These are phyloP conservation scores for Conticribra weissflogii DNA, from an alignment of 108 stramenopile species.

Conservation along the genomic window DNA sequence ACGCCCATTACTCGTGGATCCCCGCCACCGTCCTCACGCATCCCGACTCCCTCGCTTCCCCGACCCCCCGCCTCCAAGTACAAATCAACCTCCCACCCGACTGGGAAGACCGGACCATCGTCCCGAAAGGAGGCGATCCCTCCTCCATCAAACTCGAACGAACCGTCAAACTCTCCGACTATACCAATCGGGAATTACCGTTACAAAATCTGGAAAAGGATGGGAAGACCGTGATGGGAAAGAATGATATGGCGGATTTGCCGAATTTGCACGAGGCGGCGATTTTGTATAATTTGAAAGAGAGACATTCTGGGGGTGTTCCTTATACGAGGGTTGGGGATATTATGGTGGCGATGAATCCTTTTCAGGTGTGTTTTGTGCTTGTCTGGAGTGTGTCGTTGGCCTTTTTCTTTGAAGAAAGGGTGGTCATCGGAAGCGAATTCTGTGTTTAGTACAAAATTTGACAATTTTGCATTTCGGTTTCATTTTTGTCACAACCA, in stretches of 20 bases:
- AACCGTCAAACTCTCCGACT: constrained; percentile 58
- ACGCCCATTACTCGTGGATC: constrained; percentile 73
- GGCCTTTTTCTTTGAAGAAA: not conserved
- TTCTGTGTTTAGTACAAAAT: too few relatives aligned
- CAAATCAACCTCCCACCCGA: too few relatives aligned
- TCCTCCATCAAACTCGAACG: constrained; percentile 41
- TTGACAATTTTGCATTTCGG: not conserved
- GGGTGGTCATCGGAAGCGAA: too few relatives aligned
- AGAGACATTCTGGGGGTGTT: constrained; percentile 59
- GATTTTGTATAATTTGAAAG: constrained; percentile 90
- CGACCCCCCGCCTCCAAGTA: too few relatives aligned
- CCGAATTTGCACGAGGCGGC: constrained; percentile 95
- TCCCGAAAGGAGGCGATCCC: constrained; percentile 7
- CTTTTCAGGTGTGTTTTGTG: constrained; percentile 61
- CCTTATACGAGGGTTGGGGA: constrained; percentile 93
- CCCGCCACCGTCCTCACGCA: constrained; percentile 66
- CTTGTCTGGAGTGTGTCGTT: constrained; percentile 52
- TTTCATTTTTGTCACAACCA: constrained; percentile 33
- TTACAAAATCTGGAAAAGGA: constrained; percentile 66
- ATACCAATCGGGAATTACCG: constrained; percentile 61
- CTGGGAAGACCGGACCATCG: constrained; percentile 64
- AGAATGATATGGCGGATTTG: constrained; percentile 89
- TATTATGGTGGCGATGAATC: constrained; percentile 93
- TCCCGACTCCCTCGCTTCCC: constrained; percentile 37
- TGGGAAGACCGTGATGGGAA: constrained; percentile 42